phyloP scores from a whole-genome alignment of 2,329 filamentous ascomycete genomes.

The Pyricularia sp. region DNA sequence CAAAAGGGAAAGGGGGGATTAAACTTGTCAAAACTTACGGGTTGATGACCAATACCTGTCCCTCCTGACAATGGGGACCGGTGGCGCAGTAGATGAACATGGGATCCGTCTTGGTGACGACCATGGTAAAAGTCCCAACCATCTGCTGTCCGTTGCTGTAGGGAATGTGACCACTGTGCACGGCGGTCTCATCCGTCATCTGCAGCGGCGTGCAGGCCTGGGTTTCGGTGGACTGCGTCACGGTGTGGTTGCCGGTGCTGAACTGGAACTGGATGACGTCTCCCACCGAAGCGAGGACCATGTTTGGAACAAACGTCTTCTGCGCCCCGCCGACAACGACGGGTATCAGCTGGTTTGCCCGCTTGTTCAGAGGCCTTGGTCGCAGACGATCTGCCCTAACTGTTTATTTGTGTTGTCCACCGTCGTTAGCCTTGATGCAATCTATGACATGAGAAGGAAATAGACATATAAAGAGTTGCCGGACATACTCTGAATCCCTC shows the following conservation, averaged over 20 bases:
- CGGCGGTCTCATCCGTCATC: constrained; percentile 15
- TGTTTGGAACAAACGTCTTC: constrained; percentile 10
- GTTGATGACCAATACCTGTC: constrained; percentile 6
- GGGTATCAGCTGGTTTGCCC: constrained; percentile 4
- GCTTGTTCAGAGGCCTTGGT: neutral
- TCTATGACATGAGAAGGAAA: neutral
- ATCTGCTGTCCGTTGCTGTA: constrained; percentile 20
- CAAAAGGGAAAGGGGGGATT: too few species aligned
- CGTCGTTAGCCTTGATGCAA: neutral
- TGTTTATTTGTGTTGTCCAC: neutral
- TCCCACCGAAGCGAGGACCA: constrained; percentile 8
- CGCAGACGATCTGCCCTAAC: neutral
- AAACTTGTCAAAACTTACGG: constrained; percentile 1
- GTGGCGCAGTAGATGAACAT: constrained; percentile 22
- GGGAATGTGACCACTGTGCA: constrained; percentile 28
- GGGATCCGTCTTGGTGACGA: constrained; percentile 27
- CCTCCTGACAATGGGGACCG: constrained; percentile 3
- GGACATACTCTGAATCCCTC: neutral
- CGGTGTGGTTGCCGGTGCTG: constrained; percentile 14
- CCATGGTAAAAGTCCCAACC: constrained; percentile 33
- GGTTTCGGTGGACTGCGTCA: constrained; percentile 23
- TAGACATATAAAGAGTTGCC: too few species aligned
- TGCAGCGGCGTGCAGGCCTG: constrained; percentile 25
- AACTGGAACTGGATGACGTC: constrained; percentile 16
- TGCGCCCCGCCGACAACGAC: constrained; percentile 10